A percentile compares a stretch with the other conserved stretches of the same genome.
Conservation (phyloP, 2,329 filamentous ascomycete genomes). For the Ascochyta rabiei region DNA sequence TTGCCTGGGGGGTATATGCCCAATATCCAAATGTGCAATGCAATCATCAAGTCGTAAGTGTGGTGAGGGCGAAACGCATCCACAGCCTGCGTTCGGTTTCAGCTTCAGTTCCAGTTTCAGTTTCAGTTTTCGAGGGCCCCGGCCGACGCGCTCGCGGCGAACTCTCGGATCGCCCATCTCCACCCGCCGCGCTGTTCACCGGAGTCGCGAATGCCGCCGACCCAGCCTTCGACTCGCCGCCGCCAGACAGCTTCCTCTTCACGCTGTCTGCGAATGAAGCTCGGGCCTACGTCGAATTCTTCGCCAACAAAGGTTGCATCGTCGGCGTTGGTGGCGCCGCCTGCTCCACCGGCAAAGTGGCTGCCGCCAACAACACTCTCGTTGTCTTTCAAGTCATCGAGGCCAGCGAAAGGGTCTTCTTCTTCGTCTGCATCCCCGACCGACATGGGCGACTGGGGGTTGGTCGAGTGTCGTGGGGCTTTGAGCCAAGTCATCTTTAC, state of each 20-base stretch:
- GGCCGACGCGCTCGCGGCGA: constrained; percentile 45
- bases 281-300: constrained; percentile 95
- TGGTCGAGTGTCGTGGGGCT: constrained; percentile 53
- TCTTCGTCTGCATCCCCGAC: constrained; percentile 77
- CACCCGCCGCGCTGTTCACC: constrained; percentile 59
- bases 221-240: constrained; percentile 86
- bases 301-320: constrained; percentile 71
- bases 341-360: constrained; percentile 29
- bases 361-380: constrained; percentile 37
- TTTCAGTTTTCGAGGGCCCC: constrained; percentile 25
- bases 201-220: constrained; percentile 61
- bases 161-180: constrained; percentile 73
- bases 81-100: constrained; percentile 21
- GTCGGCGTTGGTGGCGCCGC: constrained; percentile 29
- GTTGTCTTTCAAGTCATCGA: constrained; percentile 86
- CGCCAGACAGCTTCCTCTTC: constrained; percentile 93
- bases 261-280: constrained; percentile 86
- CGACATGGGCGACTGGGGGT: constrained; percentile 48
- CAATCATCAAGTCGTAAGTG: constrained; percentile 42
- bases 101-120: constrained; percentile 25
- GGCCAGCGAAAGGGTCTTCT: constrained; percentile 91
- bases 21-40: constrained; percentile 33
- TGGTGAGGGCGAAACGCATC: constrained; percentile 22
- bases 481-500: constrained; percentile 98
- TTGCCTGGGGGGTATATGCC: constrained; percentile 35